Conservation (phyloP, 73 alveolate species). For the Uronychia binucleata region DNA sequence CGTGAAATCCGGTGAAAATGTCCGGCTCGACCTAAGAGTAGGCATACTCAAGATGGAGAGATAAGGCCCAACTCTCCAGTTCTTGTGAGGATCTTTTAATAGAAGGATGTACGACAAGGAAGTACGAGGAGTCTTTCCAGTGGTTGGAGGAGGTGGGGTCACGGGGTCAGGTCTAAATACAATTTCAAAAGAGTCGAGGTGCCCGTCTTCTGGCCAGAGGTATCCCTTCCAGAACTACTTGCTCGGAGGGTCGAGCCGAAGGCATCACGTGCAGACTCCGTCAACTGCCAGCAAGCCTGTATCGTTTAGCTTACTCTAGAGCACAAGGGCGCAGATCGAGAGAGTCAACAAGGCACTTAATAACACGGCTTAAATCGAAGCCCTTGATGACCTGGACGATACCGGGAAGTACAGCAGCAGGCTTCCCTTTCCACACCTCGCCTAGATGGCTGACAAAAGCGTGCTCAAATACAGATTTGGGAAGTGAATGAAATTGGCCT, state of each 20-base stretch:
- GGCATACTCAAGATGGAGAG: not conserved
- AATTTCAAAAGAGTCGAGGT: not conserved
- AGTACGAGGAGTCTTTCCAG: not conserved
- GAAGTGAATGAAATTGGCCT: slow-evolving; percentile 10
- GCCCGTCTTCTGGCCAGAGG: not conserved
- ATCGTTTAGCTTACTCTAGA: not conserved
- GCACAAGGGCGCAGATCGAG: not conserved
- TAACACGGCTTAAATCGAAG: not conserved
- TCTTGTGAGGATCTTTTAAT: not conserved
- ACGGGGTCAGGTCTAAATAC: not conserved
- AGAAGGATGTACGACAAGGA: not conserved
- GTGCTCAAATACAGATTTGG: slow-evolving; percentile 6
- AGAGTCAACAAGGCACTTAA: not conserved
- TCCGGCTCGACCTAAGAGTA: not conserved
- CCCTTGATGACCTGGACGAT: not conserved
- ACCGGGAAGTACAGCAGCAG: not conserved
- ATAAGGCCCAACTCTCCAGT: not conserved
- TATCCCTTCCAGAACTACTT: not conserved
- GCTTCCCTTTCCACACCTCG: not conserved
- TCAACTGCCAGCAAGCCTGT: not conserved
- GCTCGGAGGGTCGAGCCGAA: not conserved
- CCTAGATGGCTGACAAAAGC: not conserved
- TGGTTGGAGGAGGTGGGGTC: not conserved
- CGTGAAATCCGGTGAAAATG: not conserved
- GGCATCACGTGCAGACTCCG: not conserved